phyloP scores from a whole-genome alignment of 1,139 yeast species.

The Magnusiomyces starmeri region DNA sequence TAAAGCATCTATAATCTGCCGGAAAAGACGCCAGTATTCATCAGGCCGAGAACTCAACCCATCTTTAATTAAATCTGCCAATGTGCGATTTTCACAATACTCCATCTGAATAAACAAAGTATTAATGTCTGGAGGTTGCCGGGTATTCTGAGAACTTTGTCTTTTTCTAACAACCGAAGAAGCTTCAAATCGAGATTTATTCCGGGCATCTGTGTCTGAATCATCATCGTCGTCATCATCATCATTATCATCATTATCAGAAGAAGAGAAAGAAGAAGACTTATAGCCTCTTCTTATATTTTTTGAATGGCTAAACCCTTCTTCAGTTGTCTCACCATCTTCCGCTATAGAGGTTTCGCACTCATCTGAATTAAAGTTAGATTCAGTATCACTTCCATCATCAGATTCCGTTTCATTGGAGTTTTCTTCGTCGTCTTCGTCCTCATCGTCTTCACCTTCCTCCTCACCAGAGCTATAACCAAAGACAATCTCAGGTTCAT shows the following conservation, averaged over 20 bases:
- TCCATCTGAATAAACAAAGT: conserved; percentile 91
- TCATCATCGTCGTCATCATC: conserved; percentile 21
- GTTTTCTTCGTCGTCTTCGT: not conserved
- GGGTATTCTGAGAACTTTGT: not conserved
- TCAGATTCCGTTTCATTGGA: not conserved
- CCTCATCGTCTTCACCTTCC: conserved; percentile 16
- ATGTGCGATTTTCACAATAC: conserved; percentile 90
- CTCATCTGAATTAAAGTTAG: conserved; percentile 20
- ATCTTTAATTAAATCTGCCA: conserved; percentile 73
- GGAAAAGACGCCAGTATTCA: conserved; percentile 82
- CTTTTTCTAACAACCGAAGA: not conserved
- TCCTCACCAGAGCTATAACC: conserved; percentile 24
- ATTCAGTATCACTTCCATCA: not conserved
- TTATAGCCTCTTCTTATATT: too few relatives aligned
- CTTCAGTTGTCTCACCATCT: conserved; percentile 15
- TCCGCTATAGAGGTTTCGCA: conserved; percentile 21
- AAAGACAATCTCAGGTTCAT: conserved; percentile 28
- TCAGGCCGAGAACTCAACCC: conserved; percentile 65
- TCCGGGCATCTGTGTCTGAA: conserved; percentile 21
- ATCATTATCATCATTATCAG: conserved; percentile 24
- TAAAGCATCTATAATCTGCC: conserved; percentile 87
- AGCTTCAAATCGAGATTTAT: not conserved
- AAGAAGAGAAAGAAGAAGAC: conserved; percentile 13
- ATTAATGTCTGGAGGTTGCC: conserved; percentile 32
- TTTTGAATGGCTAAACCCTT: conserved; percentile 22